A percentile compares a stretch with the other conserved stretches of the same genome.
Evolutionary conservation across 2,329 filamentous ascomycete species (phyloP).

Genomic region (Aquanectria penicillioides): DNA sequence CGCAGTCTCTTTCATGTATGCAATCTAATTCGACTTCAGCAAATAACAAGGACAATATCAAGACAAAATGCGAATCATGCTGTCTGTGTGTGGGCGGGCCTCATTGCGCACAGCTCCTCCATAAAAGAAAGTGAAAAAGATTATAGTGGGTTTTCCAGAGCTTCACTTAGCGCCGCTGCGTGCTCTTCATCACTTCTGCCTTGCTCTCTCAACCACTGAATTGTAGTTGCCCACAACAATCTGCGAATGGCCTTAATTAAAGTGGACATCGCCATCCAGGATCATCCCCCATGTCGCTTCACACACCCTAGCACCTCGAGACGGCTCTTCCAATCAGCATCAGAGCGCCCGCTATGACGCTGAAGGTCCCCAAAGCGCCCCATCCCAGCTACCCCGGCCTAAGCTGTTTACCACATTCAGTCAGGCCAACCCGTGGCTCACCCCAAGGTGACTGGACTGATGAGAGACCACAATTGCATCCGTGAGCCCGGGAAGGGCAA

Average conservation of each 20-base stretch:
- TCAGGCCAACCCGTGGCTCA: slow-evolving; percentile 25
- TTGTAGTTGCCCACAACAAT: slow-evolving; percentile 7
- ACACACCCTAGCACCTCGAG: slow-evolving; percentile 19
- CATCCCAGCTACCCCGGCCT: slow-evolving; percentile 19
- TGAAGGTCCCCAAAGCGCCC: neutral
- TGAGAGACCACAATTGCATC: slow-evolving; percentile 21
- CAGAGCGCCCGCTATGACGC: slow-evolving; percentile 17
- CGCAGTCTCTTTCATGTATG: neutral
- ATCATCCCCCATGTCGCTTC: slow-evolving; percentile 17
- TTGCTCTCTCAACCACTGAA: slow-evolving; percentile 14
- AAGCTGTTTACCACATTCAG: slow-evolving; percentile 35
- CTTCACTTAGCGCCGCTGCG: slow-evolving; percentile 27
- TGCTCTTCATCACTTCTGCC: slow-evolving; percentile 7
- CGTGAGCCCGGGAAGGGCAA: slow-evolving; percentile 12
- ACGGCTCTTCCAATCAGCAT: slow-evolving; percentile 34
- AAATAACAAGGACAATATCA: neutral
- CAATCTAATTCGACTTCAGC: neutral
- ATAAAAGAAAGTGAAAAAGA: neutral
- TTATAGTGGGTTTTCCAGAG: slow-evolving; percentile 10
- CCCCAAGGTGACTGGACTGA: slow-evolving; percentile 8
- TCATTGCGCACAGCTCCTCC: too few species aligned
- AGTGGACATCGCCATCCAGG: slow-evolving; percentile 31
- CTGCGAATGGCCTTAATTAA: slow-evolving; percentile 32
- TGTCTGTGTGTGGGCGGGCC: neutral
- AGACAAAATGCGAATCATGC: neutral